Evolutionary conservation across 805 yeast genomes (phyloP).

Genomic region (Metschnikowia arizonensis): DNA sequence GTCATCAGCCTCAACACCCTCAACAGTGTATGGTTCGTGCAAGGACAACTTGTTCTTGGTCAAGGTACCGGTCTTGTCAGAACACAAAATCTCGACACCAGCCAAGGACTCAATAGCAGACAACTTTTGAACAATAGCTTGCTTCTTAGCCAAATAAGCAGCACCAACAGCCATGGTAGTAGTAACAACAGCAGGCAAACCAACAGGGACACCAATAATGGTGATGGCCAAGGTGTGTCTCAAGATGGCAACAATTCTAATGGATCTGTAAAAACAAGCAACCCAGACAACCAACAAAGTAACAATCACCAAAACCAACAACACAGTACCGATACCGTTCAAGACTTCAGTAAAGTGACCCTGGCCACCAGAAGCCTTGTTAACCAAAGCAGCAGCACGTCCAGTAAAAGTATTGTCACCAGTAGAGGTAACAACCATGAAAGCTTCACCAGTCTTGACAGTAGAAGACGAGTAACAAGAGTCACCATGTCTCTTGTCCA

Average conservation of each 20-base stretch:
- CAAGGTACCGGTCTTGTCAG: slow-evolving; percentile 97
- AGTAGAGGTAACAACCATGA: slow-evolving; percentile 90
- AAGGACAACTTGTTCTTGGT: slow-evolving; percentile 95
- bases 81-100: slow-evolving; percentile 96
- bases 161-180: slow-evolving; percentile 99
- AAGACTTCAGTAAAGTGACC: slow-evolving; percentile 98
- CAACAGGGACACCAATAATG: slow-evolving; percentile 97
- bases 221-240: slow-evolving; percentile 93
- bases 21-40: slow-evolving; percentile 97
- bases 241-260: slow-evolving; percentile 78
- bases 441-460: slow-evolving; percentile 92
- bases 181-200: slow-evolving; percentile 97
- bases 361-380: slow-evolving; percentile 86
- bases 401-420: slow-evolving; percentile 96
- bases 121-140: slow-evolving; percentile 94
- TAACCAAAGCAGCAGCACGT: slow-evolving; percentile 94
- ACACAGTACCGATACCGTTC: slow-evolving; percentile 94
- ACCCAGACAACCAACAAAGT: slow-evolving; percentile 89
- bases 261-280: slow-evolving; percentile 92
- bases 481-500: slow-evolving; percentile 87
- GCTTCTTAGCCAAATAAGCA: slow-evolving; percentile 94
- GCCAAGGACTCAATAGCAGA: slow-evolving; percentile 96
- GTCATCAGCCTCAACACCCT: slow-evolving; percentile 94
- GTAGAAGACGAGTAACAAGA: slow-evolving; percentile 87
- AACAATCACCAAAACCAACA: slow-evolving; percentile 81